Percentiles rank a stretch among this genome's conserved stretches.
These are phyloP conservation scores for Vitis hybrid DNA, from an alignment of 177 flowering plant species.

Conservation along the genomic window DNA sequence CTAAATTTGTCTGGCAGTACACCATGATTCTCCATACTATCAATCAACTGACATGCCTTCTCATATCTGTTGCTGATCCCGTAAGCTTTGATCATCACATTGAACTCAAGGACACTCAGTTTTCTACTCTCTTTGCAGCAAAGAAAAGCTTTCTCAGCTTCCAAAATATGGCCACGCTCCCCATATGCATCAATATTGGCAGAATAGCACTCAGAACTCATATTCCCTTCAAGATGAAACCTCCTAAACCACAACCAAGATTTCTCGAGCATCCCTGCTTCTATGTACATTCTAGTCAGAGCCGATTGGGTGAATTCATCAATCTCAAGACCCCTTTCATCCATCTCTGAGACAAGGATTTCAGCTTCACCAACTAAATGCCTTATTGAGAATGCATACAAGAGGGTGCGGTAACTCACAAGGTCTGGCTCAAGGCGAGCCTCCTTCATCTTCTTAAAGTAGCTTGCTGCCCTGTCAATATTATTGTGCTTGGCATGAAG, in stretches of 20 bases:
- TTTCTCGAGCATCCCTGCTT: conserved; percentile 64
- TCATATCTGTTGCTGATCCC: conserved; percentile 64
- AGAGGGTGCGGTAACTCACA: conserved; percentile 83
- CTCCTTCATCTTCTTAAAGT: conserved; percentile 68
- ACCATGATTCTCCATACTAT: conserved; percentile 58
- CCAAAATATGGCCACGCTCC: conserved; percentile 62
- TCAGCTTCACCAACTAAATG: conserved; percentile 81
- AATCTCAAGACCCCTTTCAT: conserved; percentile 57
- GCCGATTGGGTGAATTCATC: conserved; percentile 92
- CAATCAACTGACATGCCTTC: conserved; percentile 70
- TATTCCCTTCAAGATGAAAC: conserved; percentile 62
- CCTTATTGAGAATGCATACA: conserved; percentile 85
- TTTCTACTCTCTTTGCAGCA: conserved; percentile 56
- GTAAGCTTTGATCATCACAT: conserved; percentile 97
- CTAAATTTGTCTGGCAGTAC: conserved; percentile 73
- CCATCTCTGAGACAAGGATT: conserved; percentile 76
- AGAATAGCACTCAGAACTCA: conserved; percentile 86
- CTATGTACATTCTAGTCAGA: conserved; percentile 84
- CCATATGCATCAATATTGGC: conserved; percentile 96
- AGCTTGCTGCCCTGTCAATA: conserved; percentile 54
- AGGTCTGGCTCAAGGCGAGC: conserved; percentile 65
- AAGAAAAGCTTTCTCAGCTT: conserved; percentile 74
- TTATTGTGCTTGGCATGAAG: conserved; percentile 66
- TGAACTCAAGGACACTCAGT: conserved; percentile 63
- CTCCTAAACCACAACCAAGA: conserved; percentile 90